Base-by-base conservation (phyloP, 306 rosid genomes). In the Neltuma alba region DNA sequence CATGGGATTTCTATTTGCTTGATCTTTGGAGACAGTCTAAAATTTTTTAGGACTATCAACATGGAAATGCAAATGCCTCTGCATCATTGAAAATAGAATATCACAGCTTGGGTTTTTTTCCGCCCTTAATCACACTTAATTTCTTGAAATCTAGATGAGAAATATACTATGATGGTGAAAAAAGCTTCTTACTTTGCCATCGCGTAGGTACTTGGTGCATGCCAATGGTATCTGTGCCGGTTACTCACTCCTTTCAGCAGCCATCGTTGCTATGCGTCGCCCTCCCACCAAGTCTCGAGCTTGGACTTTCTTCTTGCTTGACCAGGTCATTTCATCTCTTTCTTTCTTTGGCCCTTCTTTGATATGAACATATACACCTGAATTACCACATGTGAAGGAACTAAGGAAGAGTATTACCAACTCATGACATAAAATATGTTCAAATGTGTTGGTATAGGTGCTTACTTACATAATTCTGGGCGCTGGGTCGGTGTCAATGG, bases 221-320 rank as follows among this genome's bases (percentile, higher is more conserved):
- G 97, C 91, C 4, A 94, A 94, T 74, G 97, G 97, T 9, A 85
- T 94, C 4, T 94, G 99, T 15, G 99, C 97, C 1, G 99, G 97
- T 12, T 94, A 92, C 80, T 92, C 97, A 9, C 88, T 94, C 48
- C 90, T 94, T 14, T 91, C 97, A 31, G 97, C 99, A 0, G 79
- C 81, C 21, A 47, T 87, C 15, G 85, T 83, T 47, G 97, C 99
- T 33, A 78, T 86, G 90, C 89, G 90, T 9, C 91, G 91, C 13
- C 86, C 93, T n/a, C 76, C 79, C 36, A 85, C 88, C 36, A 55
- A 76, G 80, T 68, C 87, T 44, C 82, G 86, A 47, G 97, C 97
- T 70, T 94, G 99, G 99, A 84, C 97, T 84, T 81, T 92, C 88
- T 92, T 94, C 71, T 74, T 89, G 73, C 88, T 94, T n/a, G 99